These are phyloP conservation scores for Alternaria alternata DNA, from an alignment of 2,329 filamentous ascomycete species.

Conservation along the genomic window DNA sequence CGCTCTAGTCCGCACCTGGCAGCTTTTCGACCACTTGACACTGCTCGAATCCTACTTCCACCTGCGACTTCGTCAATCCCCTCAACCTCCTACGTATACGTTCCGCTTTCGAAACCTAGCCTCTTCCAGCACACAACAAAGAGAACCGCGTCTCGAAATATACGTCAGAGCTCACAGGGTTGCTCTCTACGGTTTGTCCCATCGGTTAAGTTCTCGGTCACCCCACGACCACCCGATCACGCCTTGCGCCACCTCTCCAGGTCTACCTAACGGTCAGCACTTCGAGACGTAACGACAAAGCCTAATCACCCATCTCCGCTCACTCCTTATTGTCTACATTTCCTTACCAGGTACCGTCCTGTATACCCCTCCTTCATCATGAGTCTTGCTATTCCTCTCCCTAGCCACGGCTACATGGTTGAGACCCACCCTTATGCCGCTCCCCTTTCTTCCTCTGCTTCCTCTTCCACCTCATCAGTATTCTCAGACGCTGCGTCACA, in stretches of 20 bases:
- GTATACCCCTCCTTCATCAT: slow-evolving; percentile 45
- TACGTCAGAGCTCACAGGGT: slow-evolving; percentile 47
- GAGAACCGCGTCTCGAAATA: slow-evolving; percentile 38
- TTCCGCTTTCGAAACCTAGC: slow-evolving; percentile 23
- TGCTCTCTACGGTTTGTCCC: slow-evolving; percentile 49
- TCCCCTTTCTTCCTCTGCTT: slow-evolving; percentile 76
- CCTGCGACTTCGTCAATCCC: slow-evolving; percentile 43
- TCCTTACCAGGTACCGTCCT: slow-evolving; percentile 30
- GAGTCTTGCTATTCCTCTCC: slow-evolving; percentile 48
- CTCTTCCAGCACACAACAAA: slow-evolving; percentile 22
- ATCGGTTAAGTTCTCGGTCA: slow-evolving; percentile 51
- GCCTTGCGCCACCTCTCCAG: slow-evolving; percentile 43
- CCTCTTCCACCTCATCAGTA: slow-evolving; percentile 77
- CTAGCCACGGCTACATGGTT: slow-evolving; percentile 45
- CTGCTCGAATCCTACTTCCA: slow-evolving; percentile 41
- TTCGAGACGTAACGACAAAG: slow-evolving; percentile 47
- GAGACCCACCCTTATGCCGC: slow-evolving; percentile 69
- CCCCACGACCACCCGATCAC: slow-evolving; percentile 51
- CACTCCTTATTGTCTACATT: slow-evolving; percentile 42
- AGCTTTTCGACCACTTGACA: slow-evolving; percentile 44
- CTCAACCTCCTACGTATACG: slow-evolving; percentile 31
- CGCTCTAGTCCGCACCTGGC: slow-evolving; percentile 44
- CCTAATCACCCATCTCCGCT: slow-evolving; percentile 39
- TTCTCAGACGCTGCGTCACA: slow-evolving; percentile 75
- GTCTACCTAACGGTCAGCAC: slow-evolving; percentile 49